phyloP scores from a whole-genome alignment of 106 monocot species.

The Dendrobium catenatum region DNA sequence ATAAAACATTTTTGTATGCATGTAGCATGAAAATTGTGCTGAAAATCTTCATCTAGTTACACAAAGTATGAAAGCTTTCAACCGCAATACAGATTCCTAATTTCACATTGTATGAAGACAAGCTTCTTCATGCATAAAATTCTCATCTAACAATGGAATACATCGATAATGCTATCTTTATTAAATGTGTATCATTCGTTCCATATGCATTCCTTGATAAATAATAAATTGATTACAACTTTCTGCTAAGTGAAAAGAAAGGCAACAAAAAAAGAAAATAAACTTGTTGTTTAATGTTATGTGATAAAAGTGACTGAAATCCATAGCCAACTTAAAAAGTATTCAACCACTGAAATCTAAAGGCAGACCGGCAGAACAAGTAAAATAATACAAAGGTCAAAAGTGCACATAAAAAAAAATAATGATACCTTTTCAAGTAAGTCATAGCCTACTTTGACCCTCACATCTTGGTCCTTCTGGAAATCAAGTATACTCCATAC shows the following conservation, averaged over 20 bases:
- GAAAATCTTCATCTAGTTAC: neutral
- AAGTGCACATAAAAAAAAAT: neutral
- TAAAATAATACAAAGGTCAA: neutral
- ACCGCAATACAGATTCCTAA: neutral
- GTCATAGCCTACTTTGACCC: slow-evolving; percentile 82
- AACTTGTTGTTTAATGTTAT: neutral
- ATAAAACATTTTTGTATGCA: too few species aligned
- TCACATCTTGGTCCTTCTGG: slow-evolving; percentile 88
- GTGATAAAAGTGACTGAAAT: neutral
- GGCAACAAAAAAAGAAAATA: neutral
- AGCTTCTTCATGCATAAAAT: neutral
- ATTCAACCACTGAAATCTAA: neutral
- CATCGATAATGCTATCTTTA: neutral
- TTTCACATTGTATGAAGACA: neutral
- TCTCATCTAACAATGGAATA: neutral
- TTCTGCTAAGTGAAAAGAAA: neutral
- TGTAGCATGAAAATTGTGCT: neutral
- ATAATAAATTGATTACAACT: neutral
- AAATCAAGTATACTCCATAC: slow-evolving; percentile 74
- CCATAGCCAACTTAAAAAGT: neutral
- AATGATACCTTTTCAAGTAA: slow-evolving; percentile 53
- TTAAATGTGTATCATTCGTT: neutral
- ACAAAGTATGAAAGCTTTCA: neutral
- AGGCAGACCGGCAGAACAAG: too few species aligned
- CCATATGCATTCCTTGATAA: neutral